Evolutionary conservation across 2,329 filamentous ascomycete genomes (phyloP).

Genomic region (Alternaria arbusti): DNA sequence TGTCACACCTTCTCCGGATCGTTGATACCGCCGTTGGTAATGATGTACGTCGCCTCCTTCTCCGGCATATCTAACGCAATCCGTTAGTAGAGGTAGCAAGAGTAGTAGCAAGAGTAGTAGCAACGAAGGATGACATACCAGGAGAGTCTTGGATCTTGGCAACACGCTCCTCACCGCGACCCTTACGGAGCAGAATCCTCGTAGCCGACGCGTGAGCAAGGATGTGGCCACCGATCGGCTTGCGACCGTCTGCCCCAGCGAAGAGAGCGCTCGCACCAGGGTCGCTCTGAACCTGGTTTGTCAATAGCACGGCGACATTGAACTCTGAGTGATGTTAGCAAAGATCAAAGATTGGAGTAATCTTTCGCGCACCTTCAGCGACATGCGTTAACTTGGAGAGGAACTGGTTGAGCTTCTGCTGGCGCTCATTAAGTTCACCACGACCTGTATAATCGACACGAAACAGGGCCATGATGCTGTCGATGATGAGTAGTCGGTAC

Average conservation of each 20-base stretch:
- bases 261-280: constrained; percentile 72
- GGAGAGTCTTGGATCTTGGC: constrained; percentile 73
- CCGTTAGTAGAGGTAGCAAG: constrained; percentile 22
- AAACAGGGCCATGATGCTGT: constrained; percentile 74
- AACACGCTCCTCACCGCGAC: constrained; percentile 72
- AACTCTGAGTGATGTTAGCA: constrained; percentile 58
- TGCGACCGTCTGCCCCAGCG: constrained; percentile 70
- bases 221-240: constrained; percentile 71
- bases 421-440: constrained; percentile 71
- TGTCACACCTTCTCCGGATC: constrained; percentile 67
- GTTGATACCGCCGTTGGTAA: constrained; percentile 72
- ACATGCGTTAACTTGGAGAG: constrained; percentile 68
- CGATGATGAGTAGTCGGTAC: constrained; percentile 70
- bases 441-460: constrained; percentile 71
- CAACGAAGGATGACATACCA: constrained; percentile 52
- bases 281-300: constrained; percentile 75
- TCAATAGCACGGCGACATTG: constrained; percentile 65
- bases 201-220: constrained; percentile 73
- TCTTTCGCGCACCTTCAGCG: constrained; percentile 60
- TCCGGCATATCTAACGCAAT: constrained; percentile 67
- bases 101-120: constrained; percentile 22
- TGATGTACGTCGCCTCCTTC: constrained; percentile 72
- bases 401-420: constrained; percentile 72
- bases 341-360: too few relatives aligned
- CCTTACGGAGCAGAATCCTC: constrained; percentile 70